Evolutionary conservation across 768 basidiomycete genomes (phyloP).

Genomic region (Suillus decipiens): DNA sequence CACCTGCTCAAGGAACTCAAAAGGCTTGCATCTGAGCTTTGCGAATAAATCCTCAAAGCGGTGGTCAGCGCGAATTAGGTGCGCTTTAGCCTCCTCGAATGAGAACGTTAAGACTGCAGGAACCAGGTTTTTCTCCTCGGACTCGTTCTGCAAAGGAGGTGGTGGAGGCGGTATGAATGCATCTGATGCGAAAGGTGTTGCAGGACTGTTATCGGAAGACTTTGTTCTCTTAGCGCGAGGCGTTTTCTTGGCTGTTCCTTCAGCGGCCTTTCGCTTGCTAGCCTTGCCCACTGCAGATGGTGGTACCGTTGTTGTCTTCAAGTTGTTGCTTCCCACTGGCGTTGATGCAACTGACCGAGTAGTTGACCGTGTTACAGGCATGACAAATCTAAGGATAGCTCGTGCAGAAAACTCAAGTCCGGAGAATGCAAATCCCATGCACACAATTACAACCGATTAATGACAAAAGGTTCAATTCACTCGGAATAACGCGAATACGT

Average conservation of each 20-base stretch:
- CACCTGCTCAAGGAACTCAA: slow-evolving; percentile 68
- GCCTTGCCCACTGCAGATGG: slow-evolving; percentile 1
- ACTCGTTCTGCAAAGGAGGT: slow-evolving; percentile 7
- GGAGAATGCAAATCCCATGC: slow-evolving; percentile 1
- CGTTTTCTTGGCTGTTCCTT: slow-evolving; percentile 4
- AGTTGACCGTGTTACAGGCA: slow-evolving; percentile 39
- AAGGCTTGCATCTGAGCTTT: slow-evolving; percentile 72
- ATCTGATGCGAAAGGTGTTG: neutral
- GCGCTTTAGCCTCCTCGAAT: slow-evolving; percentile 73
- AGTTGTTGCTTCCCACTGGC: slow-evolving; percentile 9
- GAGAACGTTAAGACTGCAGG: slow-evolving; percentile 75
- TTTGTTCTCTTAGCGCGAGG: slow-evolving; percentile 12
- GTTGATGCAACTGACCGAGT: slow-evolving; percentile 20
- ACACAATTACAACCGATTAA: neutral
- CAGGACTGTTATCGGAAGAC: neutral
- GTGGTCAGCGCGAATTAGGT: slow-evolving; percentile 64
- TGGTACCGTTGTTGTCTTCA: slow-evolving; percentile 3
- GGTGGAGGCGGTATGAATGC: slow-evolving; percentile 9
- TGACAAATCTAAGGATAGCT: slow-evolving; percentile 17
- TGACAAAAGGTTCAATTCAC: neutral
- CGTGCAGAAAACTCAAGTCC: neutral
- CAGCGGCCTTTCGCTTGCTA: slow-evolving; percentile 24
- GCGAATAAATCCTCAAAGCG: slow-evolving; percentile 74
- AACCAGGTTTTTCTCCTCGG: slow-evolving; percentile 41
- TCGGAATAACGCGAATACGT: neutral